Conservation (phyloP, 495 filamentous ascomycete genomes). For the Aspergillus mulundensis region DNA sequence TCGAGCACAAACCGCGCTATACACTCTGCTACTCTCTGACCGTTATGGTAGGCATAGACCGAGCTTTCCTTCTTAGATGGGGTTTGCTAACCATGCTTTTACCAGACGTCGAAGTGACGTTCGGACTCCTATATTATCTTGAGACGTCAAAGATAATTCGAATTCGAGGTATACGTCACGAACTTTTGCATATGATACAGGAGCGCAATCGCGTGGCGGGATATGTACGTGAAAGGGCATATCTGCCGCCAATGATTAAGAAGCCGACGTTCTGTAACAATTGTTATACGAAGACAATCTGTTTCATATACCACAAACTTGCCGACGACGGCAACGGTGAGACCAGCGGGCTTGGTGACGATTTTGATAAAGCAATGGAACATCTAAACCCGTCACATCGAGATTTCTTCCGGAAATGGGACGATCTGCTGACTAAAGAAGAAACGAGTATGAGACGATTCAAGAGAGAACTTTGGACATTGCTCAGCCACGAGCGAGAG, state of each 20-base stretch:
- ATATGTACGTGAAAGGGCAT: constrained; percentile 72
- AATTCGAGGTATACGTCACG: constrained; percentile 76
- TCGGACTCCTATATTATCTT: constrained; percentile 91
- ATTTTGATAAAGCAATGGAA: constrained; percentile 70
- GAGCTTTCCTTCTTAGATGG: neutral
- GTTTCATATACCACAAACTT: constrained; percentile 94
- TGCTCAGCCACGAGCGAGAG: constrained; percentile 85
- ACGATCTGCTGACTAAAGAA: constrained; percentile 86
- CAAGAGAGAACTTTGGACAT: constrained; percentile 88
- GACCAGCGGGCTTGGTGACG: constrained; percentile 67
- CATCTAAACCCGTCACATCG: constrained; percentile 69
- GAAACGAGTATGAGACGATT: constrained; percentile 82
- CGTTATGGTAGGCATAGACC: constrained; percentile 62
- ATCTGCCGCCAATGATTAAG: constrained; percentile 81
- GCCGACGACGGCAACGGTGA: constrained; percentile 77
- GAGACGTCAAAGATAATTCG: constrained; percentile 80
- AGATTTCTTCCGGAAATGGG: constrained; percentile 91
- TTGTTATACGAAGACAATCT: constrained; percentile 84
- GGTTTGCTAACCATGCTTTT: constrained; percentile 1
- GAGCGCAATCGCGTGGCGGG: constrained; percentile 86
- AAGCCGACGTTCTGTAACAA: constrained; percentile 69
- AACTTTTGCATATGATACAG: constrained; percentile 92
- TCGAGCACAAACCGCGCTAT: constrained; percentile 89
- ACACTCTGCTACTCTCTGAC: constrained; percentile 88
- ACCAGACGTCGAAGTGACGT: constrained; percentile 76